Percentiles rank a stretch among this genome's conserved stretches.
Evolutionary conservation across 2,329 filamentous ascomycete species (phyloP).

Genomic region (Capronia americana): DNA sequence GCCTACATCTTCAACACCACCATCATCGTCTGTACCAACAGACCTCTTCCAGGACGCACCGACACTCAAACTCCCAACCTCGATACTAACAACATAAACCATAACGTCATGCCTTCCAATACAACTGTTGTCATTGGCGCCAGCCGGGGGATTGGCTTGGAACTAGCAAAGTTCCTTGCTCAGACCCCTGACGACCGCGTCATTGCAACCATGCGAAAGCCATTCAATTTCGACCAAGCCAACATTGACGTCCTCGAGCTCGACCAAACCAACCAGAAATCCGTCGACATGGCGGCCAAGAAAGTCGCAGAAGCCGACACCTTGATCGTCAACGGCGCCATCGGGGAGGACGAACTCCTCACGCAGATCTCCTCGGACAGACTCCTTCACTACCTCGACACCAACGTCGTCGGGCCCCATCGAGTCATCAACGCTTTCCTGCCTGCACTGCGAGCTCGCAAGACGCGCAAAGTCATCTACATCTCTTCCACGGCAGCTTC

Average conservation of each 20-base stretch:
- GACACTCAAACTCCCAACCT: not conserved
- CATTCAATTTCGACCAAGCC: slow-evolving; percentile 5
- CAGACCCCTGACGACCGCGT: slow-evolving; percentile 16
- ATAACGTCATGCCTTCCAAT: slow-evolving; percentile 10
- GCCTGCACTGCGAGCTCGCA: slow-evolving; percentile 14
- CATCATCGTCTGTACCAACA: not conserved
- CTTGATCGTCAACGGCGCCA: slow-evolving; percentile 25
- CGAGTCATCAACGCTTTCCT: slow-evolving; percentile 21
- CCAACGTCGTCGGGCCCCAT: slow-evolving; percentile 64
- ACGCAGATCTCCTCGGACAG: slow-evolving; percentile 14
- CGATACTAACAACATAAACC: not conserved
- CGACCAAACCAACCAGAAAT: slow-evolving; percentile 21
- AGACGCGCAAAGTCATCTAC: slow-evolving; percentile 19
- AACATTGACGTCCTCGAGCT: slow-evolving; percentile 23
- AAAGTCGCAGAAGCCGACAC: slow-evolving; percentile 22
- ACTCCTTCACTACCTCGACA: slow-evolving; percentile 73
- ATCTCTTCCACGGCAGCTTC: slow-evolving; percentile 25
- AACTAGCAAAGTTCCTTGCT: slow-evolving; percentile 17
- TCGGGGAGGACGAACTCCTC: slow-evolving; percentile 25
- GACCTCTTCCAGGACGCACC: not conserved
- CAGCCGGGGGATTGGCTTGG: slow-evolving; percentile 20
- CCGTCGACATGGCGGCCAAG: slow-evolving; percentile 9
- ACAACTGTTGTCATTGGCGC: slow-evolving; percentile 25
- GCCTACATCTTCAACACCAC: slow-evolving; percentile 1
- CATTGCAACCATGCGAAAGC: slow-evolving; percentile 26